Percentiles rank a stretch among this genome's conserved stretches.
Evolutionary conservation across 495 filamentous ascomycete genomes (phyloP).

Genomic region (Hyaloscypha variabilis): DNA sequence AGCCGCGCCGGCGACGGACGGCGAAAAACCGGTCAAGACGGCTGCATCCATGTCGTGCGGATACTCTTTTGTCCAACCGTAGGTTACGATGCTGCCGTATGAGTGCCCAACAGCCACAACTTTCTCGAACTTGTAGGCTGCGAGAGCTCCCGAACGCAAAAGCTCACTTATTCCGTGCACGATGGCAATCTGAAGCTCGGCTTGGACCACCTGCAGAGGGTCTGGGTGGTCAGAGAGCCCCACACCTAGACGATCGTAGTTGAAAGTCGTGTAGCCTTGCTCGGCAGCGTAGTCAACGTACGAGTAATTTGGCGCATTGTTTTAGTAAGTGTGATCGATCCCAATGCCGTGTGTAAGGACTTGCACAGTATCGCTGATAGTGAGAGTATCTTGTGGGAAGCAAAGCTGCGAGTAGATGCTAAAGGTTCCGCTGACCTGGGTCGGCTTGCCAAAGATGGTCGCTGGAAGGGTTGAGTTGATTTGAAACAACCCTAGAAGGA

Average conservation of each 20-base stretch:
- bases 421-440: constrained; percentile 2
- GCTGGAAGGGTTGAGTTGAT: background rate
- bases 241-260: constrained; percentile 45
- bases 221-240: constrained; percentile 41
- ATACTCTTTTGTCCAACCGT: constrained; percentile 31
- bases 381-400: background rate
- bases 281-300: constrained; percentile 39
- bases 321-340: constrained; percentile 3
- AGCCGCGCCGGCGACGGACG: constrained; percentile 11
- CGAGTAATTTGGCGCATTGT: constrained; percentile 16
- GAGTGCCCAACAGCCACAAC: constrained; percentile 45
- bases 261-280: constrained; percentile 42
- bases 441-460: background rate
- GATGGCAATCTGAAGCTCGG: constrained; percentile 38
- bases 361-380: background rate
- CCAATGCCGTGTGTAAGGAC: constrained; percentile 15
- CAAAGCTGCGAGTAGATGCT: constrained; percentile 7
- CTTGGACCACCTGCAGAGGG: constrained; percentile 38
- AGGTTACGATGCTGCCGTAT: constrained; percentile 35
- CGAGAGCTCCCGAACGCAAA: constrained; percentile 30
- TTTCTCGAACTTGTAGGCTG: constrained; percentile 32
- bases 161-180: constrained; percentile 35
- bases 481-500: background rate
- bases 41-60: constrained; percentile 37
- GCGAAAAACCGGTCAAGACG: constrained; percentile 33